Evolutionary conservation across 768 basidiomycete species (phyloP), one percentile per base, ranked within the genome.

Genomic region (Mycena filopes): DNA sequence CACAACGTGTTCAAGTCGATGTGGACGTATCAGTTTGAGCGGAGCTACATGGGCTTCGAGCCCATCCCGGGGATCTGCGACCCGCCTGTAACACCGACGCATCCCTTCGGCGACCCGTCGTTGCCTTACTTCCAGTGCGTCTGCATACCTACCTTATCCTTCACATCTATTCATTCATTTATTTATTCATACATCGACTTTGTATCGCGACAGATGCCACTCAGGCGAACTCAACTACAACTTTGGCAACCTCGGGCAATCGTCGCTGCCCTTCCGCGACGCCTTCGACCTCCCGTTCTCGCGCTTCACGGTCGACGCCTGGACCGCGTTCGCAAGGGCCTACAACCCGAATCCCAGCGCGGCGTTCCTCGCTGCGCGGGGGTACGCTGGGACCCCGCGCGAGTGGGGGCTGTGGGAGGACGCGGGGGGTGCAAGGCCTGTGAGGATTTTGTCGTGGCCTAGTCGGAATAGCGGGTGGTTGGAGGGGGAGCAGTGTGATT

Each of bases 91-190:
- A 81, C 79, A 4, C 67, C 75, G 0, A 77, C 71, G 6, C 81
- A 81, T 69, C 85, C 84, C 0, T 70, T 78, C 55, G 85, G 86
- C 16, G 80, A 87, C 62, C 79, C 83, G 4, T 78, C 74, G 21
- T 69, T 80, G 21, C 83, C 84, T 23, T 84, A 84, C 62, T 86
- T 82, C 76, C 78, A 82, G 81, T 76, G 79, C 60, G 76, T 78
- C 62, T 77, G 76, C 68, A 68, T 78, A 69, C 64, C 69, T 55
- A 79, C 77, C 59, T 78, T 76, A 38, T 73, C 70, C 10, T 55
- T 18, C 33, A 20, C 41, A 25, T 29, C n/a, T 49, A 36, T 25
- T 18, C 28, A 40, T 21, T 36, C 25, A 36, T 5, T 33, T 33
- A 33, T 12, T 33, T 12, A 33, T 33, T 33, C 12, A 33, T 33